phyloP scores from a whole-genome alignment of 1,284 basidiomycete species.

The Ustilago lituana region DNA sequence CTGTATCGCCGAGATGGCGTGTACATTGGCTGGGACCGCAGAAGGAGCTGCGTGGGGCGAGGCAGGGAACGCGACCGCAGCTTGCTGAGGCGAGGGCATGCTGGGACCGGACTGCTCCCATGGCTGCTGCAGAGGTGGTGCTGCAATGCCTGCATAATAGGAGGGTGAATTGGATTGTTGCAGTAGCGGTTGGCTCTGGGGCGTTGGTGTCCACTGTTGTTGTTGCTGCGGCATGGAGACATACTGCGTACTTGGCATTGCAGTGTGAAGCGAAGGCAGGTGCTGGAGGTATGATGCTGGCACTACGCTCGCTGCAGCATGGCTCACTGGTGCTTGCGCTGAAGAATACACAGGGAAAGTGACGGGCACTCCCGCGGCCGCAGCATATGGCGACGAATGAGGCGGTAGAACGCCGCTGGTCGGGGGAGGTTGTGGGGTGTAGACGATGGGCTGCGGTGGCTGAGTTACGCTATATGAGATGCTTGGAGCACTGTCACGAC shows the following conservation, averaged over 20 bases:
- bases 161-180: neutral
- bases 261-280: slow-evolving; percentile 9
- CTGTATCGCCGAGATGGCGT: slow-evolving; percentile 10
- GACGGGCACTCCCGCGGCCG: no score
- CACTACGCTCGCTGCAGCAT: slow-evolving; percentile 6
- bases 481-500: slow-evolving; percentile 30
- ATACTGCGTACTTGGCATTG: slow-evolving; percentile 5
- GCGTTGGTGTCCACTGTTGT: slow-evolving; percentile 11
- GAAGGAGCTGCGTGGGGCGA: slow-evolving; percentile 2
- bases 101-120: slow-evolving; percentile 11
- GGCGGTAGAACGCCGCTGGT: slow-evolving; percentile 1
- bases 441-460: slow-evolving; percentile 5
- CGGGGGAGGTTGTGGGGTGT: slow-evolving; percentile 11
- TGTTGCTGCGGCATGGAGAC: slow-evolving; percentile 12
- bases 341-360: slow-evolving; percentile 6
- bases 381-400: slow-evolving; percentile 10
- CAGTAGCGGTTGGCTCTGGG: slow-evolving; percentile 14
- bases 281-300: slow-evolving; percentile 27
- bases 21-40: slow-evolving; percentile 7
- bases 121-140: slow-evolving; percentile 11
- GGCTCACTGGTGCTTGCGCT: slow-evolving; percentile 9
- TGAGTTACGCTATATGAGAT: slow-evolving; percentile 10
- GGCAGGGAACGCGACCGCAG: slow-evolving; percentile 11
- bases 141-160: slow-evolving; percentile 10
- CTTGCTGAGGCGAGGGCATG: slow-evolving; percentile 11